A percentile compares a stretch with the other conserved stretches of the same genome.
Evolutionary conservation across 306 rosid species (phyloP).

Genomic region (Heteromeles arbutifolia): DNA sequence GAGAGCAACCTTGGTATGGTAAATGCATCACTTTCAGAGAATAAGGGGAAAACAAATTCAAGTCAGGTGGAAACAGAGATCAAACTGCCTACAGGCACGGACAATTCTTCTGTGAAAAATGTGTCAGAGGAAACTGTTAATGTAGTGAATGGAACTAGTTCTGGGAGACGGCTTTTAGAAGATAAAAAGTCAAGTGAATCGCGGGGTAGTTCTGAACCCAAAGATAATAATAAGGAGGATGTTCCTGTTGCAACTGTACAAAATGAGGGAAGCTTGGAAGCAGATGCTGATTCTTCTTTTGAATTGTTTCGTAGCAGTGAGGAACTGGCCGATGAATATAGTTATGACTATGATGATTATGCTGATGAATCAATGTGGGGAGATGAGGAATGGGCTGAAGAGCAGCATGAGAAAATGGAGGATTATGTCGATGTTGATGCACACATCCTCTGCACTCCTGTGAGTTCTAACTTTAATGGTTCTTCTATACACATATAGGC

Average conservation of each 20-base stretch:
- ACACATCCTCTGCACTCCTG: slow-evolving; percentile 89
- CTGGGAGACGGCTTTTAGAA: slow-evolving; percentile 75
- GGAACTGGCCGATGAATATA: slow-evolving; percentile 83
- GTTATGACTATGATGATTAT: slow-evolving; percentile 87
- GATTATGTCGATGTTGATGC: slow-evolving; percentile 79
- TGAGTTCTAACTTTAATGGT: slow-evolving; percentile 37
- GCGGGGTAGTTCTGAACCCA: slow-evolving; percentile 43
- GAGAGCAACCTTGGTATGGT: neutral
- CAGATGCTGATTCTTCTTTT: slow-evolving; percentile 83
- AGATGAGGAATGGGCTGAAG: slow-evolving; percentile 87
- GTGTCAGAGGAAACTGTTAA: slow-evolving; percentile 33
- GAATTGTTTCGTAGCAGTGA: slow-evolving; percentile 76
- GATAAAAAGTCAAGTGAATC: slow-evolving; percentile 48
- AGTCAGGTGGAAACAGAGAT: slow-evolving; percentile 40
- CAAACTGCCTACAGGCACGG: slow-evolving; percentile 36
- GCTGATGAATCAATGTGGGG: slow-evolving; percentile 93
- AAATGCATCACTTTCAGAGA: slow-evolving; percentile 19
- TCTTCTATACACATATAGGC: neutral
- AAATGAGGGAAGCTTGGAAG: slow-evolving; percentile 69
- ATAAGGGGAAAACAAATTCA: slow-evolving; percentile 18
- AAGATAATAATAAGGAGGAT: slow-evolving; percentile 33
- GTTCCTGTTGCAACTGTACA: slow-evolving; percentile 63
- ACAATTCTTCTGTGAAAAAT: slow-evolving; percentile 40
- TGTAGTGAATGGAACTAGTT: slow-evolving; percentile 41
- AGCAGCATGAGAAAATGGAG: slow-evolving; percentile 63